Conservation (phyloP, 2,329 filamentous ascomycete genomes). For the Hymenoscyphus fraxineus region DNA sequence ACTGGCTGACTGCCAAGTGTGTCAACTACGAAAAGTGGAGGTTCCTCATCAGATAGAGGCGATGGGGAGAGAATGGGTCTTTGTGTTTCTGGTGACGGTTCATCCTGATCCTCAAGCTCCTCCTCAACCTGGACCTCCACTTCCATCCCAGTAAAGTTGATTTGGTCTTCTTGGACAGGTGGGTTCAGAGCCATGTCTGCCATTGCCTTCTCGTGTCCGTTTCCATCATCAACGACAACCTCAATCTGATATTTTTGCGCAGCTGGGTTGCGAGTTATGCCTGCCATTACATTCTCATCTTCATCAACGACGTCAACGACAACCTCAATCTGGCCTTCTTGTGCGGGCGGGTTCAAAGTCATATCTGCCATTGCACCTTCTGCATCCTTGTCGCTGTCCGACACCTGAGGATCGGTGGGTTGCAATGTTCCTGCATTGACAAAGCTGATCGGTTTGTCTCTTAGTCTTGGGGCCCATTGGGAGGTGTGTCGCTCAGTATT, state of each 20-base stretch:
- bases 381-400: conserved; percentile 27
- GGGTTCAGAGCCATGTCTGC: no score
- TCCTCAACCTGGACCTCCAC: no score
- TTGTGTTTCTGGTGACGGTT: background rate
- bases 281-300: background rate
- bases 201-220: no score
- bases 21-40: conserved; percentile 37
- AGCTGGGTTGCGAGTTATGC: no score
- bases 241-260: no score
- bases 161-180: no score
- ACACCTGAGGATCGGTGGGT: conserved; percentile 26
- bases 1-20: conserved; percentile 29
- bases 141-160: no score
- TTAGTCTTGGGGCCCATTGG: conserved; percentile 47
- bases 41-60: conserved; percentile 6
- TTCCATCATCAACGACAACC: no score
- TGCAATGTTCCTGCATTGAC: conserved; percentile 54
- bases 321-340: background rate
- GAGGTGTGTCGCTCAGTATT: conserved; percentile 51
- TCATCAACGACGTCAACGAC: no score
- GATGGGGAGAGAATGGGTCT: background rate
- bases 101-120: conserved; percentile 5
- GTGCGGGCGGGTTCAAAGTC: conserved; percentile 18
- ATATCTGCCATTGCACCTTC: conserved; percentile 25
- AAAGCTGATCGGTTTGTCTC: conserved; percentile 54